Base-by-base conservation (phyloP, 306 rosid genomes). In the Cicer judaicum region DNA sequence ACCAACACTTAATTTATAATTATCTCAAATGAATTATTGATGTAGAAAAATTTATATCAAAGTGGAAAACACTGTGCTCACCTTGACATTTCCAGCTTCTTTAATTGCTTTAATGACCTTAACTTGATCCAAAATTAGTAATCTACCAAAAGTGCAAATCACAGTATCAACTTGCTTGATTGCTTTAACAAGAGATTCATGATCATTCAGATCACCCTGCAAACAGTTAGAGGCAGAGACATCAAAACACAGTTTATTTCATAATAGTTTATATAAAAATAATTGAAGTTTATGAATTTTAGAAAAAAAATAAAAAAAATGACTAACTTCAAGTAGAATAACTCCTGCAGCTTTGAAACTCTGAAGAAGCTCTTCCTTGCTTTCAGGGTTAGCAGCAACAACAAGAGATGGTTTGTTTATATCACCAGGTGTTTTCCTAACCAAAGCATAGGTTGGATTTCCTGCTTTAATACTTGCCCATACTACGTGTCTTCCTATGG, bases 41-140 rank as follows among this genome's bases (percentile, higher is more conserved):
- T 12, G 11, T 16, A 18, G 0, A 18, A 54, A 54, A 54, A n/a
- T 6, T 18, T 55, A 55, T 18, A 18, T 18, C 38, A 55, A 19
- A 16, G 38, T 11, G 0, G 49, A 7, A 53, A 4, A 3, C 8
- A 13, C 5, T 47, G 9, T 18, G 42, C 34, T 42, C 8, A 84
- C 89, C 85, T 86, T 80, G 56, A 83, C 60, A 6, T 78, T 83
- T 74, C 87, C 85, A 19, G 84, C 85, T 66, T 86, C 87, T 80
- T 86, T 86, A 0, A 86, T 71, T 7, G 89, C 87, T 36, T 53
- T 73, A 7, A 86, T 78, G 48, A 86, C 21, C 46, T 86, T 86
- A 5, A 67, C 72, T 19, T 86, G 84, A 36, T 83, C 82, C 8
- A 44, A 64, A 7, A 83, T 21, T 5, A 63, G 55, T 2, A 48